Conservation (phyloP, 352 stramenopile species). For the Aphanomyces astaci region DNA sequence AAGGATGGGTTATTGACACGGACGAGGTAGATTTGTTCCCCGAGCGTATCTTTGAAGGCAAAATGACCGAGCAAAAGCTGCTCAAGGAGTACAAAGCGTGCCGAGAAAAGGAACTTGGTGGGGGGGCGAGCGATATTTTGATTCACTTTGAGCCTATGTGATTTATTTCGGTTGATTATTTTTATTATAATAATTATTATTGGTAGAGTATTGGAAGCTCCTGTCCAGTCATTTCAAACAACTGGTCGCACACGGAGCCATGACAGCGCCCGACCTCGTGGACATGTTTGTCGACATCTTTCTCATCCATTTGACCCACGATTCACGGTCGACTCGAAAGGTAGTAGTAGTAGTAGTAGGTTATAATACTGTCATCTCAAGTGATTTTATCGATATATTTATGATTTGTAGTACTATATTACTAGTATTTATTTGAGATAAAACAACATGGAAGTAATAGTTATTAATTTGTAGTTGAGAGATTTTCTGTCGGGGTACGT, state of each 20-base stretch:
- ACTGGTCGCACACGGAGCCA: slow-evolving; percentile 36
- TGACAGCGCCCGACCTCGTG: slow-evolving; percentile 32
- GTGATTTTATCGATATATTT: too few relatives aligned
- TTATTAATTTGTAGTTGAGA: slow-evolving; percentile 37
- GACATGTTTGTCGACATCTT: slow-evolving; percentile 48
- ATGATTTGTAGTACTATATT: too few relatives aligned
- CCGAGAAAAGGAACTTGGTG: slow-evolving; percentile 63
- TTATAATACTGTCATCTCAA: too few relatives aligned
- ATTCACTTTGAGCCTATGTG: too few relatives aligned
- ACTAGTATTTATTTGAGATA: too few relatives aligned
- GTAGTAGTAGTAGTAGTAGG: too few relatives aligned
- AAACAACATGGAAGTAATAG: background rate
- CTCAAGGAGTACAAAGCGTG: slow-evolving; percentile 63
- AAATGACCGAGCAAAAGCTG: slow-evolving; percentile 72
- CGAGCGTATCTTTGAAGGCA: slow-evolving; percentile 63
- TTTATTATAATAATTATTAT: too few relatives aligned
- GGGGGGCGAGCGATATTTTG: too few relatives aligned
- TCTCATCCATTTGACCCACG: slow-evolving; percentile 42
- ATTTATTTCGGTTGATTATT: too few relatives aligned
- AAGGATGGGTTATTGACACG: too few relatives aligned
- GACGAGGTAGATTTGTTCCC: slow-evolving; percentile 74
- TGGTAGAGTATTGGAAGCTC: slow-evolving; percentile 59
- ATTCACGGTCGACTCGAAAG: slow-evolving; percentile 63
- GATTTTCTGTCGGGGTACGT: slow-evolving; percentile 50
- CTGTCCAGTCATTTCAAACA: slow-evolving; percentile 52